Percentiles rank a stretch among this genome's conserved stretches.
Evolutionary conservation across 2,329 filamentous ascomycete genomes (phyloP).

Genomic region (Lachnellula occidentalis): DNA sequence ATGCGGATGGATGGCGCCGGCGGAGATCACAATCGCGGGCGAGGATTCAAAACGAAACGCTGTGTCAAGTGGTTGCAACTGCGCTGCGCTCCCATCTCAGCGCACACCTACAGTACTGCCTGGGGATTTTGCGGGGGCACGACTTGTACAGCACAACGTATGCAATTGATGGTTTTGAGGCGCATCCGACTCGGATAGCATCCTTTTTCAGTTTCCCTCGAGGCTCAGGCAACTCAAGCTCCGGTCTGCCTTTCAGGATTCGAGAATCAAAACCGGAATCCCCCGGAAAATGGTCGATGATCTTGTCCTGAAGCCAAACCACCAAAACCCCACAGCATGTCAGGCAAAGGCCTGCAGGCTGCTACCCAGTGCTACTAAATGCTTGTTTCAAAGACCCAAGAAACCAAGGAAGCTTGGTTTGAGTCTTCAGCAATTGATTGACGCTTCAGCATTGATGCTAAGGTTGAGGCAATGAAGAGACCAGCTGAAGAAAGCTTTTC

Average conservation of each 20-base stretch:
- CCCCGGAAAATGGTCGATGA: neutral
- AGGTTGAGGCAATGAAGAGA: neutral
- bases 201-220: neutral
- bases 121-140: neutral
- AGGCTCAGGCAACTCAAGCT: neutral
- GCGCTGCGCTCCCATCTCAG: neutral
- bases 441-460: neutral
- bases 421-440: neutral
- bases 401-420: neutral
- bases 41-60: conserved; percentile 4
- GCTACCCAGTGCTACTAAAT: neutral
- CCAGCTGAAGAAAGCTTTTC: neutral
- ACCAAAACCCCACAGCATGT: neutral
- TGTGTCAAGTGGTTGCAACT: neutral
- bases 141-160: neutral
- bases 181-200: neutral
- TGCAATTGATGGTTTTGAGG: neutral
- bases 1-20: neutral
- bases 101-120: neutral
- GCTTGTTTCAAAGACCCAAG: neutral
- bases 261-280: neutral
- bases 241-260: neutral
- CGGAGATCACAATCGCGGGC: neutral
- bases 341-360: too few species aligned
- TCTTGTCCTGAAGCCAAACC: neutral